Base-by-base conservation (phyloP, 768 basidiomycete genomes). In the Mycena venus region DNA sequence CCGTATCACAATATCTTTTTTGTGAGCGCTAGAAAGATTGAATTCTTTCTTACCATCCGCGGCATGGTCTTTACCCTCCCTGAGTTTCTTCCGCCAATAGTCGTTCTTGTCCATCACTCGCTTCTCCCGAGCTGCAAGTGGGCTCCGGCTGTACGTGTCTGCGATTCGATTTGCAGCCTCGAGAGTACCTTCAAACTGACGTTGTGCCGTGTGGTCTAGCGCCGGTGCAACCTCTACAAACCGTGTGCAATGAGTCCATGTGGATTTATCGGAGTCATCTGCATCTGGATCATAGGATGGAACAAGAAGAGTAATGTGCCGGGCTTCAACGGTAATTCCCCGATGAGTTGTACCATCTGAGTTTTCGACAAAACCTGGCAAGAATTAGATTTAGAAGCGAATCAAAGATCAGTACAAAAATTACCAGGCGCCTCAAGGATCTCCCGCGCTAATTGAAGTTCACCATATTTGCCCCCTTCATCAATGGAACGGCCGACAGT, bases 241-340 rank as follows among this genome's bases (percentile, higher is more conserved):
- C 19, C 62, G 62, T 6, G 62, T 64, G 14, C 27, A 60, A 51
- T 64, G 61, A 11, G 17, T 68, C 78, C 78, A 79, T 0, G 76
- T 79, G 6, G 78, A 75, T 32, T 23, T 51, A 59, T 76, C 75
- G 9, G 77, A 38, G 67, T 78, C 65, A 36, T 73, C 17, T 12
- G 19, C 42, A 44, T 19, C 42, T 7, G 42, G 19, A 14, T 14
- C 42, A 44, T 44, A 44, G 14, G 77, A 73, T 21, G 42, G 42
- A 21, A 17, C 42, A 44, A 14, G 42, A 4, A 44, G 42, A 21
- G 42, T 44, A 7, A 44, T 21, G 19, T 44, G 42, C 19, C 42
- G 42, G 7, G 42, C 14, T 19, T 44, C 42, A 17, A 44, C 12
- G 17, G 12, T 44, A 14, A 44, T 44, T 19, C 42, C 42, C 14